A percentile compares a stretch with the other conserved stretches of the same genome.
These are phyloP conservation scores for Plasmodium gaboni DNA, from an alignment of 169 alveolate species.

Conservation along the genomic window DNA sequence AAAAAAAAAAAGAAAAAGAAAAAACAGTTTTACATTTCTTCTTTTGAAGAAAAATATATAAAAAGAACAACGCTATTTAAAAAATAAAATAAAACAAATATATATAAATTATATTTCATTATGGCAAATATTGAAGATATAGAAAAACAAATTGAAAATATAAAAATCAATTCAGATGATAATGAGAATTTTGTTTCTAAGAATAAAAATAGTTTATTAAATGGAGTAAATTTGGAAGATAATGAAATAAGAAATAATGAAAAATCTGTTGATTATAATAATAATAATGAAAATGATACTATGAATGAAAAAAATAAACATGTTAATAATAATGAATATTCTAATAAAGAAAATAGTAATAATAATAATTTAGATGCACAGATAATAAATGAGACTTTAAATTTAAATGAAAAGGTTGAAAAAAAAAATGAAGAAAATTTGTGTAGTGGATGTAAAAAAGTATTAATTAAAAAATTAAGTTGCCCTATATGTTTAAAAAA, in stretches of 20 bases:
- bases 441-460: slow-evolving; percentile 80
- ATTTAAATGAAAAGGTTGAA: background rate
- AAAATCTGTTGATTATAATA: background rate
- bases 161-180: background rate
- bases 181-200: background rate
- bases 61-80: too few species aligned
- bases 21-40: background rate
- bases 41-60: background rate
- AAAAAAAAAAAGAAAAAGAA: background rate
- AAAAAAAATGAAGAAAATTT: slow-evolving; percentile 5
- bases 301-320: background rate
- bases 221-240: background rate
- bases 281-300: background rate
- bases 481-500: slow-evolving; percentile 83
- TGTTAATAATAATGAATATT: background rate
- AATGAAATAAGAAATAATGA: background rate
- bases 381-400: too few species aligned
- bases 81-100: background rate
- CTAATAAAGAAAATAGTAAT: too few species aligned
- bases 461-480: slow-evolving; percentile 77
- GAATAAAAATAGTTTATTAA: slow-evolving; percentile 1
- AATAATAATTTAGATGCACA: background rate
- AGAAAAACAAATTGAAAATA: slow-evolving; percentile 7
- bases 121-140: background rate
- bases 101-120: background rate